These are phyloP conservation scores for Edaphochlamys debaryana DNA, from an alignment of 139 green algal species.

Conservation along the genomic window DNA sequence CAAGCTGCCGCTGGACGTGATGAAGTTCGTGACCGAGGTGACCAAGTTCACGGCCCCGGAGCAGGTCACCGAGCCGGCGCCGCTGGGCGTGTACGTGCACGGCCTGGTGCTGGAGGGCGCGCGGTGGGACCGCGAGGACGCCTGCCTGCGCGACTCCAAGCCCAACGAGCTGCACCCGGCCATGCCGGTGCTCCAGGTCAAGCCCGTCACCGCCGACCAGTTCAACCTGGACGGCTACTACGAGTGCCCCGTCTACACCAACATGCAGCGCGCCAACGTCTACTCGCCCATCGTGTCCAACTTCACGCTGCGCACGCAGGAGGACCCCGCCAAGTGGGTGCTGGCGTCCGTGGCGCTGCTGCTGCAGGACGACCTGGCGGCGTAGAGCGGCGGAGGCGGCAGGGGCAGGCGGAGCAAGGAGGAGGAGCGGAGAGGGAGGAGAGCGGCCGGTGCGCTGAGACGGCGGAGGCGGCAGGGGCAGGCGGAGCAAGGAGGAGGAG, in stretches of 20 bases:
- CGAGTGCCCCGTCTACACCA: slow-evolving; percentile 88
- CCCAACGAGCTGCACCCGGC: slow-evolving; percentile 85
- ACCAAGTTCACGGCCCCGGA: slow-evolving; percentile 50
- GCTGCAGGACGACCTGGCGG: slow-evolving; percentile 86
- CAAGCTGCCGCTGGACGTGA: slow-evolving; percentile 86
- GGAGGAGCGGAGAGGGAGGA: too few relatives aligned
- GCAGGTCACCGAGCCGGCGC: slow-evolving; percentile 71
- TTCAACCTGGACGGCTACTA: slow-evolving; percentile 81
- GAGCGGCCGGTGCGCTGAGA: too few relatives aligned
- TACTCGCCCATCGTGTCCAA: slow-evolving; percentile 82
- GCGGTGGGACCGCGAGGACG: slow-evolving; percentile 82
- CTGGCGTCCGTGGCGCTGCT: slow-evolving; percentile 83
- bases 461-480: too few relatives aligned
- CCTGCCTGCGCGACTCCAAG: slow-evolving; percentile 78
- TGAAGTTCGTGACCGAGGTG: slow-evolving; percentile 87
- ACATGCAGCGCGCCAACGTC: slow-evolving; percentile 91
- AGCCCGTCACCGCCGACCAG: slow-evolving; percentile 81
- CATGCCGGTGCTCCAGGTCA: slow-evolving; percentile 79
- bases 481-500: too few relatives aligned
- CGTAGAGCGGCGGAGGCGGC: too few relatives aligned
- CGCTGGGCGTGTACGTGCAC: slow-evolving; percentile 81
- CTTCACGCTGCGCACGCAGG: slow-evolving; percentile 84
- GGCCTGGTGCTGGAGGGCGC: slow-evolving; percentile 85
- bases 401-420: too few relatives aligned
- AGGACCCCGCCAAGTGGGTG: slow-evolving; percentile 80